Evolutionary conservation across 2,329 filamentous ascomycete genomes (phyloP).

Genomic region (Bretziella fagacearum): DNA sequence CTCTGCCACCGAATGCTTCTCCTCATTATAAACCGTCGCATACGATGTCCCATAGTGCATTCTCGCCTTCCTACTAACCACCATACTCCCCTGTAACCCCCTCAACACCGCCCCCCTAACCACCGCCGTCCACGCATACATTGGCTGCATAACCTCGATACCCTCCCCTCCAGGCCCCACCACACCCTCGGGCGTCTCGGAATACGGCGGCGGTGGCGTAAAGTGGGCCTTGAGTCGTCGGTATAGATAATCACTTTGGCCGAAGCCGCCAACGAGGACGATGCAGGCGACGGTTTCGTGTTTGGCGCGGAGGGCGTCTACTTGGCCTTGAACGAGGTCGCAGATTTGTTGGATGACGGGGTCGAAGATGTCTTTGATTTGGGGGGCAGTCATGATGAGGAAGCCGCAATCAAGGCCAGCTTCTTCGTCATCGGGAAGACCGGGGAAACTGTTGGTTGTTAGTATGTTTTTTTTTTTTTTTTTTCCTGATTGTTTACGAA

Average conservation of each 20-base stretch:
- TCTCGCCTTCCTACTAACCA: constrained; percentile 54
- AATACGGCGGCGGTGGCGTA: constrained; percentile 45
- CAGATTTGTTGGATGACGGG: constrained; percentile 56
- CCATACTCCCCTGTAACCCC: constrained; percentile 63
- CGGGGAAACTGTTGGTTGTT: constrained; percentile 43
- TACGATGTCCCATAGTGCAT: constrained; percentile 71
- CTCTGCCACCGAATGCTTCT: constrained; percentile 54
- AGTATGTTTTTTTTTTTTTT: not conserved
- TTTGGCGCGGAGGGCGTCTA: constrained; percentile 42
- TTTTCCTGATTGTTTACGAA: not conserved
- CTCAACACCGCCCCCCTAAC: constrained; percentile 60
- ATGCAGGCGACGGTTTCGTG: constrained; percentile 54
- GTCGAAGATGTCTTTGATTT: constrained; percentile 58
- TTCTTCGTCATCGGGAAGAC: constrained; percentile 58
- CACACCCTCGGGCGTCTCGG: constrained; percentile 37
- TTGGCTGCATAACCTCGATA: constrained; percentile 66
- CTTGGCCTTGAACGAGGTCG: constrained; percentile 50
- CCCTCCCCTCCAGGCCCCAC: not conserved
- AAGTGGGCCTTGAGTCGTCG: constrained; percentile 54
- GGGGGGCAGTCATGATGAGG: constrained; percentile 50
- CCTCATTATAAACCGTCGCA: constrained; percentile 63
- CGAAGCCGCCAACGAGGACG: constrained; percentile 66
- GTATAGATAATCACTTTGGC: constrained; percentile 63
- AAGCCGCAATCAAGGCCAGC: constrained; percentile 61
- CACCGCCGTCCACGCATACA: constrained; percentile 69